Conservation (phyloP, 805 yeast genomes). For the Dipodascus albidus region DNA sequence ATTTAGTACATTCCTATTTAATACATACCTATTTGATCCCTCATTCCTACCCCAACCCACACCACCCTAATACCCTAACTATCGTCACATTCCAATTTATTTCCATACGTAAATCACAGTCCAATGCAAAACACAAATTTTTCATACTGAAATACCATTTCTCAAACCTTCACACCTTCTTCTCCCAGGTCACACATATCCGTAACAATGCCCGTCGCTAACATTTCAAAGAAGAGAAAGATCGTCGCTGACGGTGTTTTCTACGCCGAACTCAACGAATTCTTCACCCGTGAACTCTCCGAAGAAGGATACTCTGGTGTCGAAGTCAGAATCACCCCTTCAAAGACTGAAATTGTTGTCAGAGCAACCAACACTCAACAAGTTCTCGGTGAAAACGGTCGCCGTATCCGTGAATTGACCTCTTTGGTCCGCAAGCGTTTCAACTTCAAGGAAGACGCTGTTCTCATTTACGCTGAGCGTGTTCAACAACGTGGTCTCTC, state of each 20-base stretch:
- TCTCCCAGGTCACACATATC: too few species aligned
- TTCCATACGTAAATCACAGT: too few species aligned
- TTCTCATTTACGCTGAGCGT: conserved; percentile 95
- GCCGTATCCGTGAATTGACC: conserved; percentile 98
- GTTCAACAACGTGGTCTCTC: conserved; percentile 99
- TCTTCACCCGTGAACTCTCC: conserved; percentile 99
- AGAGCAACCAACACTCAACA: conserved; percentile 98
- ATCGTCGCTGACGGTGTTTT: conserved; percentile 99
- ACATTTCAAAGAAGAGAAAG: conserved; percentile 96
- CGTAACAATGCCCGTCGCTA: conserved; percentile 24
- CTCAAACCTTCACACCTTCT: not conserved
- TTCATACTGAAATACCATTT: too few species aligned
- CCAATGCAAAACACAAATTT: too few species aligned
- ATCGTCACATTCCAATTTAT: too few species aligned
- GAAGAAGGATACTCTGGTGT: conserved; percentile 99
- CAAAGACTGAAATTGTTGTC: conserved; percentile 96
- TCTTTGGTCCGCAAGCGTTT: conserved; percentile 97
- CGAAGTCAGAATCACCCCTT: conserved; percentile 97
- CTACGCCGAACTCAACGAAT: conserved; percentile 99
- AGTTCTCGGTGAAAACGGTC: conserved; percentile 99
- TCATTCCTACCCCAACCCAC: too few species aligned
- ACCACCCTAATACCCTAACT: too few species aligned
- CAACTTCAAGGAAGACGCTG: conserved; percentile 87
- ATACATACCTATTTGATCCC: too few species aligned
- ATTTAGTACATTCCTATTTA: too few species aligned